Base-by-base conservation (phyloP, 2,329 filamentous ascomycete species). In the Talaromyces verruculosus region DNA sequence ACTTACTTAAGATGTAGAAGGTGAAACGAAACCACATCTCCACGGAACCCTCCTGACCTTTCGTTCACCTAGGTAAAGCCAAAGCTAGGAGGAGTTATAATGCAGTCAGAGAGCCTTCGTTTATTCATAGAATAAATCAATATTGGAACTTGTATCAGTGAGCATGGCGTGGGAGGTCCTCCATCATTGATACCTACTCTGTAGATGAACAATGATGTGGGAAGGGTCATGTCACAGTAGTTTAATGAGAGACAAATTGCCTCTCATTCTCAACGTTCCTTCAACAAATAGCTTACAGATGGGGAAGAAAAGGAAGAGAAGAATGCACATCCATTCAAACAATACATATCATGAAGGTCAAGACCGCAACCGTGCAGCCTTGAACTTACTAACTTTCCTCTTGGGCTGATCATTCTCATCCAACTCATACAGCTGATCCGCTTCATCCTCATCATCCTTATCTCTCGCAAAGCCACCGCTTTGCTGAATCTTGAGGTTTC, bases 381-480 rank as follows among this genome's bases (percentile, higher is more conserved):
- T 81, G 72, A 84, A 84, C 62, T 79, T 77, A 73, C 82, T 84
- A 58, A 82, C 73, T 37, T 76, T 79, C 66, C 72, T 76, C 4
- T 72, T 73, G 28, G 75, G 68, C 19, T 72, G 69, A 11, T 69
- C 72, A 57, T 67, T 67, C 15, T 67, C 65, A 15, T 74, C 68
- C 63, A 71, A 86, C 53, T 88, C 87, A 59, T 89, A 85, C 30
- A 85, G 83, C 53, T 93, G 81, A 55, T 84, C 85, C 53, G 93
- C 81, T 55, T 84, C 85, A 62, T 86, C 83, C 67, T 92, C 88
- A 67, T 91, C 87, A 71, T 92, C 88, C 67, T 90, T 87, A 70
- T 92, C 87, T 65, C 87, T 85, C 71, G 90, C 80, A 76, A 97
- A 96, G 2, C 93, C 93, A 61, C 93, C 93, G 71, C 95, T 88